Conservation (phyloP, 805 yeast genomes). For the Candida boleticola region DNA sequence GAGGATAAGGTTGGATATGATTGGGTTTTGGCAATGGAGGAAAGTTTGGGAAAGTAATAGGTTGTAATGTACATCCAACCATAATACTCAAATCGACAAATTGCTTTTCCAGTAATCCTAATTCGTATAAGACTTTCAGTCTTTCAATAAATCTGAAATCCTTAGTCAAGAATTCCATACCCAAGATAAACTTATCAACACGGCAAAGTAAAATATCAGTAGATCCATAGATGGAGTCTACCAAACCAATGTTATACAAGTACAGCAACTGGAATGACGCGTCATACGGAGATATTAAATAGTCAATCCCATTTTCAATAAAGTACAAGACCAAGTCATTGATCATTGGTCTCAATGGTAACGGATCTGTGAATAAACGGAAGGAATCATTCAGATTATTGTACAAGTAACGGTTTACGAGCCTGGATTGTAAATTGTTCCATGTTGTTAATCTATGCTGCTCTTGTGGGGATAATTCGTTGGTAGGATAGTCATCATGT, state of each 20-base stretch:
- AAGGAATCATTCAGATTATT: conserved; percentile 43
- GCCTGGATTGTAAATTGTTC: conserved; percentile 31
- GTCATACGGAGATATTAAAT: conserved; percentile 76
- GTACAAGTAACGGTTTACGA: conserved; percentile 16
- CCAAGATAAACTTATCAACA: conserved; percentile 68
- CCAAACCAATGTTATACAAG: conserved; percentile 49
- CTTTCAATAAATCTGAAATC: conserved; percentile 70
- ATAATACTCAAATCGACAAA: conserved; percentile 74
- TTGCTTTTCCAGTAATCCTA: conserved; percentile 60
- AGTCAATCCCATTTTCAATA: conserved; percentile 55
- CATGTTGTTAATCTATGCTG: conserved; percentile 41
- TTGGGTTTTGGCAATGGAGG: conserved; percentile 45
- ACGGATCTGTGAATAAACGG: conserved; percentile 49
- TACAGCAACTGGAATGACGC: conserved; percentile 81
- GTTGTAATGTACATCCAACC: conserved; percentile 77
- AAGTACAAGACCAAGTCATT: conserved; percentile 59
- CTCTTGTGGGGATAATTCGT: conserved; percentile 37
- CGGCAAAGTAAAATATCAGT: conserved; percentile 69
- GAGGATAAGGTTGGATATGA: conserved; percentile 39
- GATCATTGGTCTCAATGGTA: conserved; percentile 49
- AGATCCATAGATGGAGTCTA: conserved; percentile 82
- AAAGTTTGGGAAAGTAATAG: conserved; percentile 53
- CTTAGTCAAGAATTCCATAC: conserved; percentile 63
- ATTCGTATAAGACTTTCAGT: conserved; percentile 54
- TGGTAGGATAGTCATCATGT: conserved; percentile 28